phyloP scores from a whole-genome alignment of 306 rosid species.

The Alnus rubra region DNA sequence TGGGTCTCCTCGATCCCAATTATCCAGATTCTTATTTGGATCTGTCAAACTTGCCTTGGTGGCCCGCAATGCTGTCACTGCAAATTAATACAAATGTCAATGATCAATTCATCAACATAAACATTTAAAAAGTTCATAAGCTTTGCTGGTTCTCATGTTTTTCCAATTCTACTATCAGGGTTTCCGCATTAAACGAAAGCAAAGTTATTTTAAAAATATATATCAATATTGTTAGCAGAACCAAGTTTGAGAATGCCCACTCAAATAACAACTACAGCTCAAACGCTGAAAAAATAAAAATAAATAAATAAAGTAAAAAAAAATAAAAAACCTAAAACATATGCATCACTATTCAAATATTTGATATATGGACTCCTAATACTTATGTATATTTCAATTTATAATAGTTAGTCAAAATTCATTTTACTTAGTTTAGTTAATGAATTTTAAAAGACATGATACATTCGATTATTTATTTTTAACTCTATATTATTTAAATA shows the following conservation, averaged over 20 bases:
- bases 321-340: too few relatives aligned
- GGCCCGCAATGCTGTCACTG: conserved; percentile 71
- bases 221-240: neutral
- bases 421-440: too few relatives aligned
- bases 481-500: too few relatives aligned
- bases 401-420: too few relatives aligned
- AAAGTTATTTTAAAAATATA: neutral
- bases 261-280: neutral
- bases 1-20: conserved; percentile 84
- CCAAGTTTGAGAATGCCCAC: conserved; percentile 1
- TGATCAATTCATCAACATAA: conserved; percentile 20
- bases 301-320: too few relatives aligned
- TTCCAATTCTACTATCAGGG: neutral
- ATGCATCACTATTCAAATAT: neutral
- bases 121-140: conserved; percentile 1
- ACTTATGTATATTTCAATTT: too few relatives aligned
- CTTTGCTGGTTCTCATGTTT: neutral
- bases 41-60: conserved; percentile 63
- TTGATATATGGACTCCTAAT: too few relatives aligned
- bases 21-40: conserved; percentile 69
- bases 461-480: too few relatives aligned
- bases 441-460: too few relatives aligned
- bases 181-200: neutral
- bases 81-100: conserved; percentile 33
- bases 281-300: too few relatives aligned